Evolutionary conservation across 495 filamentous ascomycete species (phyloP).

Genomic region (Cetradonia linearis): DNA sequence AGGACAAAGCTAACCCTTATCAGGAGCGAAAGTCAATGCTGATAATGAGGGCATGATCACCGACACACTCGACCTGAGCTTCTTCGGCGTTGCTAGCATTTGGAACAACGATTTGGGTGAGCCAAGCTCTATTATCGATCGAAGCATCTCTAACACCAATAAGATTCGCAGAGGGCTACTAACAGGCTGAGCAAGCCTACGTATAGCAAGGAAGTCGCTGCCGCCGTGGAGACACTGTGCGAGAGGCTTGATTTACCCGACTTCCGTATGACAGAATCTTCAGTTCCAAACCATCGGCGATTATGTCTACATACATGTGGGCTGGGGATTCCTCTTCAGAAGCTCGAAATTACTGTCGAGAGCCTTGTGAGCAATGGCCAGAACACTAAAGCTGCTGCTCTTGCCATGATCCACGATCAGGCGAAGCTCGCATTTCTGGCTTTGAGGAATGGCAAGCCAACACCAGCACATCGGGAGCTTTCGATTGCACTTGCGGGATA

Average conservation of each 20-base stretch:
- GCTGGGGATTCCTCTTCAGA: slow-evolving; percentile 52
- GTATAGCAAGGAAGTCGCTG: slow-evolving; percentile 28
- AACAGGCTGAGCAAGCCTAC: slow-evolving; percentile 14
- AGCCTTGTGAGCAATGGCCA: slow-evolving; percentile 47
- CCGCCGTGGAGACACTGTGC: slow-evolving; percentile 44
- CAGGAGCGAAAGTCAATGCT: slow-evolving; percentile 57
- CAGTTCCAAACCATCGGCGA: slow-evolving; percentile 61
- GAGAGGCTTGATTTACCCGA: slow-evolving; percentile 38
- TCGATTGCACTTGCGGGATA: slow-evolving; percentile 46
- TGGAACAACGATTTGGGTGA: slow-evolving; percentile 69
- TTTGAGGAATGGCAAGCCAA: slow-evolving; percentile 35
- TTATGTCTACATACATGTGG: slow-evolving; percentile 71
- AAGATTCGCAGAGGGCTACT: slow-evolving; percentile 19
- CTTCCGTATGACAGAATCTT: slow-evolving; percentile 46
- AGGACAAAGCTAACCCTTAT: slow-evolving; percentile 22
- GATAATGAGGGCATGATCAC: slow-evolving; percentile 61
- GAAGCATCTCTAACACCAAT: not conserved
- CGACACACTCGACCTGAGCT: slow-evolving; percentile 70
- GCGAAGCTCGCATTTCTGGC: slow-evolving; percentile 43
- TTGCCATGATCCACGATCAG: slow-evolving; percentile 65
- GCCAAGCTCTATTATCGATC: slow-evolving; percentile 10
- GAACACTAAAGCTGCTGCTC: slow-evolving; percentile 71
- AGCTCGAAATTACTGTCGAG: slow-evolving; percentile 53
- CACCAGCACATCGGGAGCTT: slow-evolving; percentile 41
- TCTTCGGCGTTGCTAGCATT: slow-evolving; percentile 67